phyloP scores from a whole-genome alignment of 2,329 filamentous ascomycete genomes.

The Truncatella angustata region DNA sequence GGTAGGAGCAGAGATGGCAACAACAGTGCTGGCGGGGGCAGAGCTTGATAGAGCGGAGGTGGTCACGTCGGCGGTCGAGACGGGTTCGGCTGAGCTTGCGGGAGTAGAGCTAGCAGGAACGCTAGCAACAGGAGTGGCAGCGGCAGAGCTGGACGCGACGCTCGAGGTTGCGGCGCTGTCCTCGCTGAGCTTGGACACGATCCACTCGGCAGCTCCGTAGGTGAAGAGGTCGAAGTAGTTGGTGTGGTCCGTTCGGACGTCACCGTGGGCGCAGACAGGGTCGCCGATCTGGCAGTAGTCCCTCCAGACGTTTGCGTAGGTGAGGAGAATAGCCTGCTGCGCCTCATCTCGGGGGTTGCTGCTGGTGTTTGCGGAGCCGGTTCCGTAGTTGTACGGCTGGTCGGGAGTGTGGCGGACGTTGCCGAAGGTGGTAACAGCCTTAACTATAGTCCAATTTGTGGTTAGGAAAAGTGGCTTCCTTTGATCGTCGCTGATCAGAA shows the following conservation, averaged over 20 bases:
- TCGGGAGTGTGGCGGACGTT: conserved; percentile 32
- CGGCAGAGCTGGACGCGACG: background rate
- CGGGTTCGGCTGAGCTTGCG: too few species aligned
- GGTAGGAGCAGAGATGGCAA: too few species aligned
- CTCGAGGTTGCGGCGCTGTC: background rate
- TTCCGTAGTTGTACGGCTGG: conserved; percentile 32
- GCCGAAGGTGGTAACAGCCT: conserved; percentile 32
- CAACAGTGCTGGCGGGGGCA: too few species aligned
- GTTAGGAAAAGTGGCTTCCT: background rate
- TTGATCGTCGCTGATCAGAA: too few species aligned
- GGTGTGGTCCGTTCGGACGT: background rate
- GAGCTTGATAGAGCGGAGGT: too few species aligned
- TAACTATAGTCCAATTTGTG: conserved; percentile 19
- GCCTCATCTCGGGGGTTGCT: background rate
- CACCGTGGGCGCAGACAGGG: conserved; percentile 1
- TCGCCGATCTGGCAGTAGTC: conserved; percentile 5
- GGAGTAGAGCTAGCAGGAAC: too few species aligned
- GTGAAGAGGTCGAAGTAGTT: conserved; percentile 3
- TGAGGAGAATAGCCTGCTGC: background rate
- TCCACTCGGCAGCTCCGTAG: background rate
- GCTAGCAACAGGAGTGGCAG: too few species aligned
- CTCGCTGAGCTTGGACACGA: background rate
- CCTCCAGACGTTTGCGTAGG: background rate
- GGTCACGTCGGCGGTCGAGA: too few species aligned
- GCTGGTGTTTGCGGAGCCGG: conserved; percentile 22